Conservation (phyloP, 768 basidiomycete species). For the Tricholomella constricta region DNA sequence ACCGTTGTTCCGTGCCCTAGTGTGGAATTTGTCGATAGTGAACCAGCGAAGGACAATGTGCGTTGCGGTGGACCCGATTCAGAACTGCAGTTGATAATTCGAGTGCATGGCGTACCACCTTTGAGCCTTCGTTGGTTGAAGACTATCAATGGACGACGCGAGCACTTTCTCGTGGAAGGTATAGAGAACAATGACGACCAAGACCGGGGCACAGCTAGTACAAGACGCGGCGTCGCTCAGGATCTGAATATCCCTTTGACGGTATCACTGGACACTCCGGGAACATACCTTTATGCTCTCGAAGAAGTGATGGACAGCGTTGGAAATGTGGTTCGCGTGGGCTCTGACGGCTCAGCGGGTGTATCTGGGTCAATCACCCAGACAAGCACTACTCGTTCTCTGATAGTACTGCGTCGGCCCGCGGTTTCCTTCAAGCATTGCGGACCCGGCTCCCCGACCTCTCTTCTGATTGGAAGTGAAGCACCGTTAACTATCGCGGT, state of each 20-base stretch:
- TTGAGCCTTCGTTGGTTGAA: slow-evolving; percentile 78
- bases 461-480: slow-evolving; percentile 72
- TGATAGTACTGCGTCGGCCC: slow-evolving; percentile 73
- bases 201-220: slow-evolving; percentile 10
- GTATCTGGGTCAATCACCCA: slow-evolving; percentile 32
- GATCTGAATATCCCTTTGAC: slow-evolving; percentile 69
- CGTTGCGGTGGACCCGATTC: slow-evolving; percentile 73
- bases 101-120: slow-evolving; percentile 74
- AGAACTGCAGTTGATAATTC: slow-evolving; percentile 57
- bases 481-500: slow-evolving; percentile 56
- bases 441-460: slow-evolving; percentile 65
- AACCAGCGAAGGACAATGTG: slow-evolving; percentile 40
- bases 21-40: slow-evolving; percentile 62
- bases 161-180: slow-evolving; percentile 81
- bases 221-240: slow-evolving; percentile 40
- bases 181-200: slow-evolving; percentile 62
- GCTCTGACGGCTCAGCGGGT: slow-evolving; percentile 28
- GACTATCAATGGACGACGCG: slow-evolving; percentile 63
- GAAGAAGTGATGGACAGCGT: slow-evolving; percentile 83
- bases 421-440: slow-evolving; percentile 74
- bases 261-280: slow-evolving; percentile 61
- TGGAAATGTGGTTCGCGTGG: slow-evolving; percentile 69
- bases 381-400: slow-evolving; percentile 55
- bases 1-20: slow-evolving; percentile 82
- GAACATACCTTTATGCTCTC: slow-evolving; percentile 71